Evolutionary conservation across 2,329 filamentous ascomycete species (phyloP).

Genomic region (Colletotrichum chrysophilum): DNA sequence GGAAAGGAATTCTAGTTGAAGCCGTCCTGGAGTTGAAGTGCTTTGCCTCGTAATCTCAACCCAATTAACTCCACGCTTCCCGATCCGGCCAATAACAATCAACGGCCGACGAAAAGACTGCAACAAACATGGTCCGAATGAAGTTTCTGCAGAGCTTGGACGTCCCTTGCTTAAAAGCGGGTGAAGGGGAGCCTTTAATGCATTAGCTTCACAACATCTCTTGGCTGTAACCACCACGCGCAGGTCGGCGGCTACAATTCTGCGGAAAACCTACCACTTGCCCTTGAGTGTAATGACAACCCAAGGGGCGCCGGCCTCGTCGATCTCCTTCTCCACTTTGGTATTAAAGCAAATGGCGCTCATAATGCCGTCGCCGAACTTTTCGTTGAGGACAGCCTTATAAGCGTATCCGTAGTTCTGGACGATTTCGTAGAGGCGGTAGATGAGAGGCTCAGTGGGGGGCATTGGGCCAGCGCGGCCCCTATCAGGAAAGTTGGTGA

Average conservation of each 20-base stretch:
- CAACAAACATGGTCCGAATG: not conserved
- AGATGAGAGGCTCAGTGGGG: conserved; percentile 84
- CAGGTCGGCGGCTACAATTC: not conserved
- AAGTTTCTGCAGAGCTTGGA: not conserved
- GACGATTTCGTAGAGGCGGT: conserved; percentile 90
- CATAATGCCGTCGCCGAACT: conserved; percentile 95
- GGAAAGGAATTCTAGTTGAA: not conserved
- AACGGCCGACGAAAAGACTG: not conserved
- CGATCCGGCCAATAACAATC: not conserved
- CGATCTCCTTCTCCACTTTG: conserved; percentile 91
- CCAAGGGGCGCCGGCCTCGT: conserved; percentile 81
- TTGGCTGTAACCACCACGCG: not conserved
- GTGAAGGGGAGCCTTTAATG: conserved; percentile 39
- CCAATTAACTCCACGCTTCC: not conserved
- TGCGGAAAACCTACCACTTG: conserved; percentile 68
- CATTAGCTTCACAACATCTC: not conserved
- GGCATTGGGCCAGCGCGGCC: conserved; percentile 83
- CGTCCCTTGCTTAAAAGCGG: conserved; percentile 31
- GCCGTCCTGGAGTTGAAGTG: not conserved
- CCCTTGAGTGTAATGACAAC: conserved; percentile 83
- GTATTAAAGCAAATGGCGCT: conserved; percentile 91
- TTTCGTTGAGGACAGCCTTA: conserved; percentile 95
- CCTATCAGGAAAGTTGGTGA: conserved; percentile 80
- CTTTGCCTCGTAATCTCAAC: not conserved
- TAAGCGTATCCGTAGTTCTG: conserved; percentile 98